Evolutionary conservation across 2,329 filamentous ascomycete species (phyloP).

Genomic region (Colletotrichum higginsianum): DNA sequence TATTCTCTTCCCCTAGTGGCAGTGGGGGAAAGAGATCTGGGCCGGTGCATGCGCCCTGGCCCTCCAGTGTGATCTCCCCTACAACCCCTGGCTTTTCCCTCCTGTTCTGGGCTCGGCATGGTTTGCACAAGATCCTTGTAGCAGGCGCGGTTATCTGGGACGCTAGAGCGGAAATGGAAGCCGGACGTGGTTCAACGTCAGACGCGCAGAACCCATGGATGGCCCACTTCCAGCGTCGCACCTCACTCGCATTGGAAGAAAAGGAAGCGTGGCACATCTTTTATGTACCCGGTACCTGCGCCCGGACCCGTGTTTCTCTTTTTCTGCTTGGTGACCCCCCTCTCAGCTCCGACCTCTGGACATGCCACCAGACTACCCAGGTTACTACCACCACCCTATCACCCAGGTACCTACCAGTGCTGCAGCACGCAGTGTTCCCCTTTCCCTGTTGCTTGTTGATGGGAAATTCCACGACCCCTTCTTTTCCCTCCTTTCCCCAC

Average conservation of each 20-base stretch:
- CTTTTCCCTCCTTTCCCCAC: slow-evolving; percentile 41
- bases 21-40: slow-evolving; percentile 13
- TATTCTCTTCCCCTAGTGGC: background rate
- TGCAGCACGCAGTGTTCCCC: slow-evolving; percentile 25
- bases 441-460: slow-evolving; percentile 30
- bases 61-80: slow-evolving; percentile 1
- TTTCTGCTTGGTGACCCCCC: slow-evolving; percentile 5
- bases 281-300: slow-evolving; percentile 31
- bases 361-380: too few species aligned
- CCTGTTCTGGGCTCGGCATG: slow-evolving; percentile 25
- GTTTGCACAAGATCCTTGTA: slow-evolving; percentile 37
- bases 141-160: slow-evolving; percentile 38
- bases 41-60: slow-evolving; percentile 7
- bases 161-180: slow-evolving; percentile 36
- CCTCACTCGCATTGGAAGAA: slow-evolving; percentile 14
- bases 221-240: slow-evolving; percentile 14
- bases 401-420: background rate
- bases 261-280: slow-evolving; percentile 3
- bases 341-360: slow-evolving; percentile 2
- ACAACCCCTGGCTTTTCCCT: background rate
- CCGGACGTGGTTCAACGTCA: slow-evolving; percentile 37
- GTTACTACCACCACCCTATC: too few species aligned
- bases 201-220: slow-evolving; percentile 27
- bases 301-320: slow-evolving; percentile 35
- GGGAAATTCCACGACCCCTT: slow-evolving; percentile 41